A percentile compares a stretch with the other conserved stretches of the same genome.
Evolutionary conservation across 805 yeast species (phyloP).

Genomic region (Ogataea paradorogensis): DNA sequence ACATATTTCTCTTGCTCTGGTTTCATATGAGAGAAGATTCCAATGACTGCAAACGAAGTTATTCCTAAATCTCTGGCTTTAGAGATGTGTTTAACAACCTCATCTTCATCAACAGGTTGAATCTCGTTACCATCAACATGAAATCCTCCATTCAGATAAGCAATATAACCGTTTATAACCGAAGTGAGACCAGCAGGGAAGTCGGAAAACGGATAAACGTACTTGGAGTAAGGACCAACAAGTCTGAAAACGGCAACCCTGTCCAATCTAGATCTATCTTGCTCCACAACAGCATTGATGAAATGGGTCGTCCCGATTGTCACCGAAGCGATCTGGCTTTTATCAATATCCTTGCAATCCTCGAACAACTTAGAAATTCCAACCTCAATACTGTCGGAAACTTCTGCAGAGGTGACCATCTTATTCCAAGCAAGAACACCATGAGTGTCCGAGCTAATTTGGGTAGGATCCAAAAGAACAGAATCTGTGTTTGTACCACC

Average conservation of each 20-base stretch:
- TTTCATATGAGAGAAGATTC: slow-evolving; percentile 40
- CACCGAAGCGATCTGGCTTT: slow-evolving; percentile 38
- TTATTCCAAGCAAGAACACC: slow-evolving; percentile 43
- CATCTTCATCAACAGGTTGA: slow-evolving; percentile 31
- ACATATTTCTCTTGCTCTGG: slow-evolving; percentile 38
- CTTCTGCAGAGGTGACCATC: slow-evolving; percentile 43
- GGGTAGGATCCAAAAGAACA: slow-evolving; percentile 40
- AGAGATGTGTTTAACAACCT: slow-evolving; percentile 13
- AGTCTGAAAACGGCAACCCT: slow-evolving; percentile 45
- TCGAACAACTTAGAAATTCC: slow-evolving; percentile 37
- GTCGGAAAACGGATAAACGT: slow-evolving; percentile 42
- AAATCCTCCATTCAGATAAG: slow-evolving; percentile 40
- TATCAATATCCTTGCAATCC: slow-evolving; percentile 14
- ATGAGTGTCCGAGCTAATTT: slow-evolving; percentile 20
- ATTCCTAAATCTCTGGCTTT: slow-evolving; percentile 35
- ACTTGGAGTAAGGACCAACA: slow-evolving; percentile 41
- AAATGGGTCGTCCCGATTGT: slow-evolving; percentile 53
- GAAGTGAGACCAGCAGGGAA: slow-evolving; percentile 39
- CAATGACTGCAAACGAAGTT: slow-evolving; percentile 38
- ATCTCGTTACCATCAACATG: slow-evolving; percentile 43
- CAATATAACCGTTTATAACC: slow-evolving; percentile 37
- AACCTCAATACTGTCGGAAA: slow-evolving; percentile 39
- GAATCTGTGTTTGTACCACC: slow-evolving; percentile 53
- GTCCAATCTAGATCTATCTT: slow-evolving; percentile 40
- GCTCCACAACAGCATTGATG: slow-evolving; percentile 49